Percentiles rank a stretch among this genome's conserved stretches.
Evolutionary conservation across 2,329 filamentous ascomycete species (phyloP).

Genomic region (Pseudonectria foliicola): DNA sequence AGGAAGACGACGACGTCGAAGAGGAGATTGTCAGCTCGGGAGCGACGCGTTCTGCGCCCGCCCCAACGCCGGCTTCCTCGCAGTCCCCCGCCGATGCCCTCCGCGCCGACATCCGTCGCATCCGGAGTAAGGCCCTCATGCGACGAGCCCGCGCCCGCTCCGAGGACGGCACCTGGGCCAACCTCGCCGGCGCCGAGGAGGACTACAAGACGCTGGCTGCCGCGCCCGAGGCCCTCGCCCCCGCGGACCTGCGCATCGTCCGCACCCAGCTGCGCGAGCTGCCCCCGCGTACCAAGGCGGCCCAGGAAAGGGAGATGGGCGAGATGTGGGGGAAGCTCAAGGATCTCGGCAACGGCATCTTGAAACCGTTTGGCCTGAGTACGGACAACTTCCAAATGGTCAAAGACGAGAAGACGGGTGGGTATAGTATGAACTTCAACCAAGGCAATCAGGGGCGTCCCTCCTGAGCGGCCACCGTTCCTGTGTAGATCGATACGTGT

Average conservation of each 20-base stretch:
- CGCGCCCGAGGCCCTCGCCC: constrained; percentile 45
- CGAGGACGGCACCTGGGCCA: constrained; percentile 70
- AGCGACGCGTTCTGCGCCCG: constrained; percentile 43
- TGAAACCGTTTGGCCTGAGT: constrained; percentile 88
- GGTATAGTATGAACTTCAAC: constrained; percentile 89
- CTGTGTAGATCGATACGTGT: not conserved
- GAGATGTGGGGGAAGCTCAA: constrained; percentile 99
- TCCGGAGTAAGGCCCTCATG: constrained; percentile 77
- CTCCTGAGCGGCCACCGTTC: not conserved
- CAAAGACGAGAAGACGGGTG: constrained; percentile 81
- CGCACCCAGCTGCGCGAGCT: constrained; percentile 57
- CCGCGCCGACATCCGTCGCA: constrained; percentile 60
- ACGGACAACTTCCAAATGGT: constrained; percentile 94
- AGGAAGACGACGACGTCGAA: constrained; percentile 40
- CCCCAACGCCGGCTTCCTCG: constrained; percentile 13
- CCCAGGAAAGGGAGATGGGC: constrained; percentile 79
- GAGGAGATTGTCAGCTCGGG: constrained; percentile 55
- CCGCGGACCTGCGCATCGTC: constrained; percentile 62
- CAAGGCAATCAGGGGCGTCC: constrained; percentile 29
- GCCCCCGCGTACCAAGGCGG: constrained; percentile 63
- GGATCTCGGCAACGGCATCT: constrained; percentile 79
- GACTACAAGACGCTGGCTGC: constrained; percentile 66
- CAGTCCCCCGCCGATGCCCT: constrained; percentile 13
- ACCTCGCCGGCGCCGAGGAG: constrained; percentile 66
- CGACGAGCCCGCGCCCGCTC: constrained; percentile 67